A percentile compares a stretch with the other conserved stretches of the same genome.
These are phyloP conservation scores for Trametes hirsuta DNA, from an alignment of 1,284 basidiomycete species.

Conservation along the genomic window DNA sequence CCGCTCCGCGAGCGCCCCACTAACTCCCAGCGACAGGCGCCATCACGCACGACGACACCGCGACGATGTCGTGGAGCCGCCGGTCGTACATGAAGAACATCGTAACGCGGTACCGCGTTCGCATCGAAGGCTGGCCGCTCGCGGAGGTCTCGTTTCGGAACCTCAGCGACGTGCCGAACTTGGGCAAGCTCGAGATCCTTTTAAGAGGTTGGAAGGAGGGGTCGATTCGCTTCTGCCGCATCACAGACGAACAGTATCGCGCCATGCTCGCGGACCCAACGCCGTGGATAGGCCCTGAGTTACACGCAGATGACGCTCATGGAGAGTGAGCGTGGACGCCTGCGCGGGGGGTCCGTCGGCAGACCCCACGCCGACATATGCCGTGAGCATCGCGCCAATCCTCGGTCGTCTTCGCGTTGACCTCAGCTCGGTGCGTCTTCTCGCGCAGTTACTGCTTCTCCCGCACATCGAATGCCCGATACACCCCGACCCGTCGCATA, in stretches of 20 bases:
- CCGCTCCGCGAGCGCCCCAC: background rate
- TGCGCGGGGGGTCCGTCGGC: background rate
- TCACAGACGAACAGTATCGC: conserved; percentile 21
- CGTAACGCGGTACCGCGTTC: conserved; percentile 34
- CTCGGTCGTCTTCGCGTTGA: background rate
- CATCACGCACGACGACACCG: conserved; percentile 34
- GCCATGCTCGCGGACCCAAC: conserved; percentile 22
- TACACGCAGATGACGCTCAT: background rate
- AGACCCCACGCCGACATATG: background rate
- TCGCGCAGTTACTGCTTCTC: background rate
- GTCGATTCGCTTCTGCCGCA: conserved; percentile 32
- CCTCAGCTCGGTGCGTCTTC: too few relatives aligned
- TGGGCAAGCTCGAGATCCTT: conserved; percentile 35
- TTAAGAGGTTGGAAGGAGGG: conserved; percentile 34
- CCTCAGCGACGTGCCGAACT: conserved; percentile 38
- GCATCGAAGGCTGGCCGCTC: conserved; percentile 37
- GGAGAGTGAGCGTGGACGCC: background rate
- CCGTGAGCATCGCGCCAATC: background rate
- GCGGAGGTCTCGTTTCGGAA: conserved; percentile 37
- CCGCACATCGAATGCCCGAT: too few relatives aligned
- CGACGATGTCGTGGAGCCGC: conserved; percentile 35
- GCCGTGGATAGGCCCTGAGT: conserved; percentile 13
- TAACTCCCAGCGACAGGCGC: conserved; percentile 22
- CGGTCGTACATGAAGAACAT: conserved; percentile 37
- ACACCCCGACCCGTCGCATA: background rate